These are phyloP conservation scores for Fomitopsis pinicola DNA, from an alignment of 1,284 basidiomycete species.

Conservation along the genomic window DNA sequence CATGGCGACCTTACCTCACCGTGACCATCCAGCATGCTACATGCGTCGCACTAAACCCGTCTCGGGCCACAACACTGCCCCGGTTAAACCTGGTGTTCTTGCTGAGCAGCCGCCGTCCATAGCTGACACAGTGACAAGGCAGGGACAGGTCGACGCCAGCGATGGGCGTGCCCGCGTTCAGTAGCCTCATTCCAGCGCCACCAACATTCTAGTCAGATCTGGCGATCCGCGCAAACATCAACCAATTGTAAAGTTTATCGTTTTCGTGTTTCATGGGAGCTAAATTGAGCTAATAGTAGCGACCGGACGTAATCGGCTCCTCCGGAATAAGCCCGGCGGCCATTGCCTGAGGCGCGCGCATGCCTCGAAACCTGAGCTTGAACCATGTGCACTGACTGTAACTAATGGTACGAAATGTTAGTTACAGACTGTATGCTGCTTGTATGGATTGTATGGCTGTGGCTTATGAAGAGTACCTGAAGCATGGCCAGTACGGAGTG, in stretches of 20 bases:
- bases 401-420: no score
- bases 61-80: no score
- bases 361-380: not conserved
- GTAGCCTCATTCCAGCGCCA: conserved; percentile 5
- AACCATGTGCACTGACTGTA: not conserved
- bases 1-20: not conserved
- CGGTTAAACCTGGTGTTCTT: no score
- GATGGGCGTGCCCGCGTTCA: not conserved
- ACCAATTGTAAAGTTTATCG: not conserved
- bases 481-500: no score
- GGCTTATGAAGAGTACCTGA: no score
- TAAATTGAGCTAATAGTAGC: not conserved
- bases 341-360: not conserved
- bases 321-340: not conserved
- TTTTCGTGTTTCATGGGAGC: not conserved
- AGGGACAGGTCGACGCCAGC: not conserved
- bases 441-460: no score
- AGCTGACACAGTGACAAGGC: not conserved
- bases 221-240: not conserved
- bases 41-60: no score
- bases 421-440: not conserved
- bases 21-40: no score
- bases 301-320: not conserved
- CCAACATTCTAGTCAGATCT: not conserved
- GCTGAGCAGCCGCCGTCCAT: no score